phyloP scores from a whole-genome alignment of 1,284 basidiomycete genomes.

The Cutaneotrichosporon sp. region DNA sequence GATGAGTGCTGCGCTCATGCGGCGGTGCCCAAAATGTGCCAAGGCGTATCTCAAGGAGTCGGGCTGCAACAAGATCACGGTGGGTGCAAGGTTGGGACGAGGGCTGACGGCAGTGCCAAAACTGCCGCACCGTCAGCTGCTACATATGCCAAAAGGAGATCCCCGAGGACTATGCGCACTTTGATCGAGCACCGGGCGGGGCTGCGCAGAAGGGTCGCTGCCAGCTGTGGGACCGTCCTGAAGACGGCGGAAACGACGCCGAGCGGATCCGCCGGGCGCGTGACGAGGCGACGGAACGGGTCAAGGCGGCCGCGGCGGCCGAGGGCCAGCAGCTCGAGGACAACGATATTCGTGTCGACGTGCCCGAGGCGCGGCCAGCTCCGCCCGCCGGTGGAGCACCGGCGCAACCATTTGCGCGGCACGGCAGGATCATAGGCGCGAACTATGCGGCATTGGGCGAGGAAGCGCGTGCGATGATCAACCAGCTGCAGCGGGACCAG shows the following conservation, averaged over 20 bases:
- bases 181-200: slow-evolving; percentile 49
- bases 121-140: slow-evolving; percentile 65
- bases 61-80: slow-evolving; percentile 60
- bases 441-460: too few species aligned
- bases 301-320: not conserved
- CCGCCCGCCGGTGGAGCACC: too few species aligned
- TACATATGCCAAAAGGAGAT: slow-evolving; percentile 70
- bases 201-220: slow-evolving; percentile 49
- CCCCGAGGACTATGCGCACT: slow-evolving; percentile 61
- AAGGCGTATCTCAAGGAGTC: slow-evolving; percentile 44
- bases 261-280: slow-evolving; percentile 68
- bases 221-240: slow-evolving; percentile 58
- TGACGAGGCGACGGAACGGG: slow-evolving; percentile 39
- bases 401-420: too few species aligned
- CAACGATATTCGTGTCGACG: slow-evolving; percentile 56
- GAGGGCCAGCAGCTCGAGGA: slow-evolving; percentile 51
- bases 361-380: slow-evolving; percentile 46
- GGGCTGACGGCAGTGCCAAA: slow-evolving; percentile 51
- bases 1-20: slow-evolving; percentile 77
- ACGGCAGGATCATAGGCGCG: too few species aligned
- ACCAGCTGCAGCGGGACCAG: too few species aligned
- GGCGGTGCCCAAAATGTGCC: slow-evolving; percentile 62
- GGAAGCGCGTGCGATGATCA: too few species aligned
- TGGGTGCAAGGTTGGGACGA: slow-evolving; percentile 29
- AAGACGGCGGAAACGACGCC: slow-evolving; percentile 21